phyloP scores from a whole-genome alignment of 805 yeast genomes.

The Candida tammaniensis region DNA sequence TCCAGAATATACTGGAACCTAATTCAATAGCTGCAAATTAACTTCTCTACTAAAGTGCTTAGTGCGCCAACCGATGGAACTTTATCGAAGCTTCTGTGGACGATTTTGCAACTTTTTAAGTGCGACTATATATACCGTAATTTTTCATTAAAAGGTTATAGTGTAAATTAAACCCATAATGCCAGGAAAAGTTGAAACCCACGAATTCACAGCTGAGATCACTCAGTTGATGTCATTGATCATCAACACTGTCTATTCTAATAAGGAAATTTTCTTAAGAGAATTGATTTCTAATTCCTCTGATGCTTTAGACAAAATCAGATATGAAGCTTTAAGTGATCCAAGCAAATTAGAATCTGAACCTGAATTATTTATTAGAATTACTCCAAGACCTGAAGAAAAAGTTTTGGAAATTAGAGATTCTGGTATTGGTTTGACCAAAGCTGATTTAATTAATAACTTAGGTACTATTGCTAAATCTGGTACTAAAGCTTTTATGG shows the following conservation, averaged over 20 bases:
- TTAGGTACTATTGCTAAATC: constrained; percentile 99
- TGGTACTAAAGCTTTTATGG: constrained; percentile 99
- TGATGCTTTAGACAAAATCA: constrained; percentile 97
- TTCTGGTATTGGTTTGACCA: constrained; percentile 99
- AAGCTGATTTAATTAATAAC: constrained; percentile 97
- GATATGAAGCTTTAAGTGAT: constrained; percentile 94
- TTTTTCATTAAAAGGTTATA: not conserved
- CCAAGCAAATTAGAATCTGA: constrained; percentile 90
- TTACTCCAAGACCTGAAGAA: constrained; percentile 94
- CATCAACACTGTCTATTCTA: constrained; percentile 99
- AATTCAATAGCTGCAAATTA: not conserved
- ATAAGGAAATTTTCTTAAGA: constrained; percentile 98
- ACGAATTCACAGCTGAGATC: constrained; percentile 99
- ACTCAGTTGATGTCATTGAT: constrained; percentile 99
- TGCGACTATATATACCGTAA: no score
- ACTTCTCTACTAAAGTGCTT: not conserved
- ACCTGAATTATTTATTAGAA: constrained; percentile 95
- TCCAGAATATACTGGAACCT: no score
- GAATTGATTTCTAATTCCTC: constrained; percentile 98
- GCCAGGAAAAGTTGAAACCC: constrained; percentile 69
- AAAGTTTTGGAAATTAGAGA: constrained; percentile 96
- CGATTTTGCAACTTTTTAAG: constrained; percentile 10
- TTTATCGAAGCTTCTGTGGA: constrained; percentile 12
- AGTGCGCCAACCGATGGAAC: constrained; percentile 9
- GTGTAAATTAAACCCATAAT: constrained; percentile 22